Conservation (phyloP, 768 basidiomycete genomes). For the Boletus pseudo-olivaceus region DNA sequence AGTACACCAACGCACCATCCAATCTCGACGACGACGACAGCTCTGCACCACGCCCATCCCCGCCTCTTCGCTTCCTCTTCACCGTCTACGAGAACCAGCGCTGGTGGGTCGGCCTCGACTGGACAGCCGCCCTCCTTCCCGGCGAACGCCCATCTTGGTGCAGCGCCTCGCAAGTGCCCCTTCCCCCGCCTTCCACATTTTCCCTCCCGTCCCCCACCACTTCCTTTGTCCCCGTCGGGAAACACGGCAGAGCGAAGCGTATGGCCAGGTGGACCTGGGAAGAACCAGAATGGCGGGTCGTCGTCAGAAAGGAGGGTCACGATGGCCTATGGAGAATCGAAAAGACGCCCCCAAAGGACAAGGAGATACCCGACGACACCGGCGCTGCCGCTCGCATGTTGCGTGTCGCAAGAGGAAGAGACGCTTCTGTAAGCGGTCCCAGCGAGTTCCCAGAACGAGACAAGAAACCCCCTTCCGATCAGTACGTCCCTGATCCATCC, state of each 20-base stretch:
- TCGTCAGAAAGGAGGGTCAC: constrained; percentile 56
- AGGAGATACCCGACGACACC: constrained; percentile 42
- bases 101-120: constrained; percentile 98
- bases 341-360: constrained; percentile 51
- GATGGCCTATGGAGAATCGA: constrained; percentile 52
- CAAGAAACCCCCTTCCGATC: constrained; percentile 20
- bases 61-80: constrained; percentile 70
- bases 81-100: constrained; percentile 93
- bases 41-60: constrained; percentile 20
- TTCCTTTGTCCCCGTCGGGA: constrained; percentile 49
- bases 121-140: constrained; percentile 89
- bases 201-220: constrained; percentile 60
- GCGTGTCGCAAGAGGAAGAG: constrained; percentile 52
- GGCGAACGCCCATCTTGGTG: constrained; percentile 90
- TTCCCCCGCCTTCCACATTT: constrained; percentile 70
- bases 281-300: constrained; percentile 85
- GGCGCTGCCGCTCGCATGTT: constrained; percentile 41
- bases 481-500: constrained; percentile 26
- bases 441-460: constrained; percentile 23
- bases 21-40: constrained; percentile 6
- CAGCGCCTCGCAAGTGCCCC: constrained; percentile 50
- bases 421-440: constrained; percentile 18
- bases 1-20: constrained; percentile 16
- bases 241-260: constrained; percentile 54
- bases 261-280: constrained; percentile 87